Base-by-base conservation (phyloP, 768 basidiomycete genomes). In the Psilocybe subaeruginosa region DNA sequence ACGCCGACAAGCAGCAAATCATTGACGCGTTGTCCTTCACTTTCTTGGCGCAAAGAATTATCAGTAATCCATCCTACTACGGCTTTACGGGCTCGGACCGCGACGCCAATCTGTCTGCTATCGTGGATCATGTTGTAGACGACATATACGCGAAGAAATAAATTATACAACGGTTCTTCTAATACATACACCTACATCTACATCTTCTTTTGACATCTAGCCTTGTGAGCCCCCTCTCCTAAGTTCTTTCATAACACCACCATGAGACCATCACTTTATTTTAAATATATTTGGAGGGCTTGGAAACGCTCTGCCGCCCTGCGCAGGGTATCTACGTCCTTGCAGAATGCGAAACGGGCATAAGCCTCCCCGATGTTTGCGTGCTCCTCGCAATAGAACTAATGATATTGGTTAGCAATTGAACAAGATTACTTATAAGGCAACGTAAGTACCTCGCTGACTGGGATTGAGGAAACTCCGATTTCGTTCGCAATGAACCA, bases 371-470 rank as follows among this genome's bases (percentile, higher is more conserved):
- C 96, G 57, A 97, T 93, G 59, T 76, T 75, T 29, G 87, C 82
- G 70, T 98, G 96, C 59, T 93, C 92, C 66, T 88, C 82, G 70
- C 93, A 95, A 76, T 97, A 98, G 76, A 98, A 98, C 93, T 96
- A 61, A 37, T 30, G 33, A 7, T 6, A 62, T 50, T 27, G 55
- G 43, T 58, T 53, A 59, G 49, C 64, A 45, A 70, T 62, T 14
- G 56, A 19, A 23, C 46, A 27, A 27, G 39, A 2, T n/a, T n/a
- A 56, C 51, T 1, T 48, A 33, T 47, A 41, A 27, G 27, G 37
- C 56, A 17, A n/a, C n/a, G 19, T 9, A 69, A 84, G 68, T 74
- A 94, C 94, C 84, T 97, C 95, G 83, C 94, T 96, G 61, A 95
- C 93, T 11, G 95, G 95, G 62, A 98, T 97, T 5, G 91, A 88